A percentile compares a stretch with the other conserved stretches of the same genome.
These are phyloP conservation scores for Lentinus brumalis DNA, from an alignment of 768 basidiomycete species.

Conservation along the genomic window DNA sequence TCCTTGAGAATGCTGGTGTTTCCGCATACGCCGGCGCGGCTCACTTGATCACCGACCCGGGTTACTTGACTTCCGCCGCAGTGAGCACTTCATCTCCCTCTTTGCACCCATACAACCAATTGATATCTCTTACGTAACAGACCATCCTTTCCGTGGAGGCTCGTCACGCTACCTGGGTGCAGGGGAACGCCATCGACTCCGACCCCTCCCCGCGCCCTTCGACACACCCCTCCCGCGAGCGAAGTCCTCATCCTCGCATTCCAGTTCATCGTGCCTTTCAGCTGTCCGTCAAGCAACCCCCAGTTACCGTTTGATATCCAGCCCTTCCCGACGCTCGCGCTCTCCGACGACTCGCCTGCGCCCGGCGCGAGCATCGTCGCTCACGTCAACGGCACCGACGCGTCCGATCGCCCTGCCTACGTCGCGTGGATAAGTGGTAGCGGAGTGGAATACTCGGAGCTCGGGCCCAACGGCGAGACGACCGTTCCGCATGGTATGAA, in stretches of 20 bases:
- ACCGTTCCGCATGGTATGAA: no score
- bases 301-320: constrained; percentile 38
- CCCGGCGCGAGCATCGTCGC: constrained; percentile 33
- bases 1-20: constrained; percentile 55
- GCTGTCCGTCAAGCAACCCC: constrained; percentile 39
- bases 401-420: constrained; percentile 32
- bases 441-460: constrained; percentile 26
- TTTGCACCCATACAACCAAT: constrained; percentile 32
- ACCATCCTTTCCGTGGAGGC: constrained; percentile 60
- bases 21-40: constrained; percentile 63
- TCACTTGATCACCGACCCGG: no score
- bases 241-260: constrained; percentile 50
- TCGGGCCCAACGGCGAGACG: no score
- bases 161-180: constrained; percentile 54
- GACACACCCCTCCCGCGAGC: constrained; percentile 37
- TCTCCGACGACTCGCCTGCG: constrained; percentile 31
- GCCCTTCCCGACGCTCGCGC: constrained; percentile 42
- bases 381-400: background rate
- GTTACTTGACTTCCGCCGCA: no score
- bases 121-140: constrained; percentile 45
- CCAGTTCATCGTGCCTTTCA: constrained; percentile 44
- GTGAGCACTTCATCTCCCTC: no score
- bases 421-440: constrained; percentile 55
- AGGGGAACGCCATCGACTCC: constrained; percentile 40
- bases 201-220: constrained; percentile 50